phyloP scores from a whole-genome alignment of 441 rosid genomes.

The Erysimum cheiri region DNA sequence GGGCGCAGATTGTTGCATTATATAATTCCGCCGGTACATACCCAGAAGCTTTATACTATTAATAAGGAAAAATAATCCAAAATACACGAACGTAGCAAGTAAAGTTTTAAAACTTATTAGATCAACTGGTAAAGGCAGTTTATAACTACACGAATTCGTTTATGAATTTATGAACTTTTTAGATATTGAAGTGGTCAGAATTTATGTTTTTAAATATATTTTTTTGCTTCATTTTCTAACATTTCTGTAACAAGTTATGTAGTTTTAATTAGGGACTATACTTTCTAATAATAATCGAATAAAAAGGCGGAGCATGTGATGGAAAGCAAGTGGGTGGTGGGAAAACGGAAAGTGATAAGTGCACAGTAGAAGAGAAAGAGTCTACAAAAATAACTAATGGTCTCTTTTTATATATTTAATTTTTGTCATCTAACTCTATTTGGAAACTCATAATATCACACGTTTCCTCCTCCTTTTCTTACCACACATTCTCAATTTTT shows the following conservation, averaged over 20 bases:
- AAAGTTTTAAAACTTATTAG: not conserved
- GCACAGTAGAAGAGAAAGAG: slow-evolving; percentile 37
- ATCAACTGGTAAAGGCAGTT: not conserved
- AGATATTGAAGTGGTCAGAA: not conserved
- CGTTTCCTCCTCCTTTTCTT: slow-evolving; percentile 36
- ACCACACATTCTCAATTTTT: slow-evolving; percentile 5
- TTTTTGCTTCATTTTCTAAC: not conserved
- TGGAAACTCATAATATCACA: slow-evolving; percentile 25
- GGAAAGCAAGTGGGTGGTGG: slow-evolving; percentile 40
- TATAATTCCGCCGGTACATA: not conserved
- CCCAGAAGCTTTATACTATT: not conserved
- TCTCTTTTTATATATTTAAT: too few relatives aligned
- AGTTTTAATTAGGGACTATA: not conserved
- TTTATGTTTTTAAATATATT: not conserved
- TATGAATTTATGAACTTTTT: not conserved
- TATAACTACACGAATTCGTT: not conserved
- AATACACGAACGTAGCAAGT: slow-evolving; percentile 1
- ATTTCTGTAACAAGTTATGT: not conserved
- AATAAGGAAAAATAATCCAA: not conserved
- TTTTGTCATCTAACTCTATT: too few relatives aligned
- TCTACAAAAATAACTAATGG: slow-evolving; percentile 19
- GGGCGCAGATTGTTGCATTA: not conserved
- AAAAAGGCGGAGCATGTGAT: slow-evolving; percentile 30
- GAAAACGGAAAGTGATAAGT: slow-evolving; percentile 38
- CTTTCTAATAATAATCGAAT: not conserved